A percentile compares a stretch with the other conserved stretches of the same genome.
Evolutionary conservation across 352 stramenopile species (phyloP).

Genomic region (Globisporangium canariense): DNA sequence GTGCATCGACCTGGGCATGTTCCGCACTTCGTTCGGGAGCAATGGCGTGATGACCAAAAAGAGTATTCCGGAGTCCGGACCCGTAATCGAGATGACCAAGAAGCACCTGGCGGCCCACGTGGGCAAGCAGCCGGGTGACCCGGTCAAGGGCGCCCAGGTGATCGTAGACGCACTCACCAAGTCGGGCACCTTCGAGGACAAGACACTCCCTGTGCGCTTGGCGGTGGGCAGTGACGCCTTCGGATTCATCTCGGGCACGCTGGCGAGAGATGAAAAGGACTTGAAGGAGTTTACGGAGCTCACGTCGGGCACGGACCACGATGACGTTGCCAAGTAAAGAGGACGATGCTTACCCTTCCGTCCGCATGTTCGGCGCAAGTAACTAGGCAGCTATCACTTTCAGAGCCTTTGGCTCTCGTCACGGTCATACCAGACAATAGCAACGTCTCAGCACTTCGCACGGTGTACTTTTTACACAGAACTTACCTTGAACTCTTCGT

Average conservation of each 20-base stretch:
- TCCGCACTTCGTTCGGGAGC: slow-evolving; percentile 33
- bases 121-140: not conserved
- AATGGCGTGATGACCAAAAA: slow-evolving; percentile 21
- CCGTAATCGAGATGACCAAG: slow-evolving; percentile 25
- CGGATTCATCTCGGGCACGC: not conserved
- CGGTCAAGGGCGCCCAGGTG: not conserved
- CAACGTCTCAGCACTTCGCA: too few relatives aligned
- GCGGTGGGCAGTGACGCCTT: slow-evolving; percentile 6
- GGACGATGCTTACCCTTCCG: not conserved
- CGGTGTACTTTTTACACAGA: too few relatives aligned
- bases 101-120: slow-evolving; percentile 1
- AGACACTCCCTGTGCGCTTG: slow-evolving; percentile 9
- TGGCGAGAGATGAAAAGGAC: slow-evolving; percentile 9
- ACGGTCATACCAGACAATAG: too few relatives aligned
- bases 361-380: not conserved
- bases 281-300: slow-evolving; percentile 7
- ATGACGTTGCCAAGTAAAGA: slow-evolving; percentile 3
- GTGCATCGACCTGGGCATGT: slow-evolving; percentile 33
- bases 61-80: slow-evolving; percentile 25
- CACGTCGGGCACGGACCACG: slow-evolving; percentile 5
- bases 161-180: slow-evolving; percentile 9
- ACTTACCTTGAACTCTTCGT: too few relatives aligned
- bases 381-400: not conserved
- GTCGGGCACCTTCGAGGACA: not conserved
- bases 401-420: not conserved